Conservation (phyloP, 345 rosid genomes). For the Eucalyptus guilfoylei region DNA sequence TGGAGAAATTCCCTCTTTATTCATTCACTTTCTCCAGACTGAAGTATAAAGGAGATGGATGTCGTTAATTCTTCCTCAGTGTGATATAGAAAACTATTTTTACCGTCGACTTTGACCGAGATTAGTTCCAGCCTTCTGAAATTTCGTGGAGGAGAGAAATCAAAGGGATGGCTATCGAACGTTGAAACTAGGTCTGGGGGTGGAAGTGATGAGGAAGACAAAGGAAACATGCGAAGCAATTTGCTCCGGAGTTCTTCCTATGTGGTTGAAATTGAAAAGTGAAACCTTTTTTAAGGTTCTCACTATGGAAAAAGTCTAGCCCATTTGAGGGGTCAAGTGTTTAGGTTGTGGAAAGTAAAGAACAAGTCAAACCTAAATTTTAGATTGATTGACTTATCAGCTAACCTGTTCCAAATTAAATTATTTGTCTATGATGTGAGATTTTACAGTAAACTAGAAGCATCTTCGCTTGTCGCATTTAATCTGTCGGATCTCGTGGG, state of each 20-base stretch:
- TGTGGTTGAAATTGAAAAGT: neutral
- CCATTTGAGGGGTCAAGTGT: neutral
- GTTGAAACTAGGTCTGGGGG: no score
- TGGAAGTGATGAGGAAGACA: neutral
- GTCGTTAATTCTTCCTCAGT: neutral
- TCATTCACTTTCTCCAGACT: neutral
- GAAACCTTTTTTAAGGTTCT: neutral
- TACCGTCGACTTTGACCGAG: rapidly evolving
- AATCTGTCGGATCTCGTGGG: rapidly evolving
- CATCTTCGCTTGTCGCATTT: neutral
- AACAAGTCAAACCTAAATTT: neutral
- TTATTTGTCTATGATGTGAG: neutral
- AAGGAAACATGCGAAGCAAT: neutral
- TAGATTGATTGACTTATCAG: neutral
- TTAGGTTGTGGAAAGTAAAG: neutral
- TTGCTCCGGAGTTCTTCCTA: neutral
- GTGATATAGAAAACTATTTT: rapidly evolving
- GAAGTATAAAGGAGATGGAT: neutral
- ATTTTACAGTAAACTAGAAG: neutral
- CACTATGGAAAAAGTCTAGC: no score
- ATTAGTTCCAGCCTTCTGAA: rapidly evolving
- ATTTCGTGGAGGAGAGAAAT: neutral
- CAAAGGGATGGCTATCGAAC: neutral
- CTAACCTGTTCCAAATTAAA: rapidly evolving
- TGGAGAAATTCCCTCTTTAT: neutral